Conservation (phyloP, 164 flowering plant species). For the Annona squamosa region DNA sequence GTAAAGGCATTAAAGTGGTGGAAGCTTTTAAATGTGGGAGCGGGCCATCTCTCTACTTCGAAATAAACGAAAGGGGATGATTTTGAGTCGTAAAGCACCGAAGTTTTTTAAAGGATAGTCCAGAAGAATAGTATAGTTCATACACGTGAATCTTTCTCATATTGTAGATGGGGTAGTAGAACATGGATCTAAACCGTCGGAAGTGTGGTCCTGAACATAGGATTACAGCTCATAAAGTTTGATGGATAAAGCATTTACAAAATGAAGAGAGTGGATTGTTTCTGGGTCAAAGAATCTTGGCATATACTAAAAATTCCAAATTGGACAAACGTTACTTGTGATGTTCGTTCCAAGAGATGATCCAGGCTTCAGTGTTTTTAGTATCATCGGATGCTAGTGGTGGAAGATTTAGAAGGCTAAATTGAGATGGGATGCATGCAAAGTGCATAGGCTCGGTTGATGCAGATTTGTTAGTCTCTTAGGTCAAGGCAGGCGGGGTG, state of each 20-base stretch:
- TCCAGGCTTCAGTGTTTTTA: too few relatives aligned
- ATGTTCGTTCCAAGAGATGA: too few relatives aligned
- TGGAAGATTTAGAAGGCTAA: too few relatives aligned
- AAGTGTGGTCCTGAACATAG: neutral
- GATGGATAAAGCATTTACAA: neutral
- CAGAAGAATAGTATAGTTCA: neutral
- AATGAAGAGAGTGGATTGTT: neutral
- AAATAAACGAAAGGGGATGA: slow-evolving; percentile 29
- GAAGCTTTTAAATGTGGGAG: slow-evolving; percentile 38
- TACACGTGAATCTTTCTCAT: neutral
- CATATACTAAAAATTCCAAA: too few relatives aligned
- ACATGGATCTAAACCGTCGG: neutral
- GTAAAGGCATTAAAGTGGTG: slow-evolving; percentile 15
- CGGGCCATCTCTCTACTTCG: slow-evolving; percentile 29
- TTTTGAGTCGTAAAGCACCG: slow-evolving; percentile 11
- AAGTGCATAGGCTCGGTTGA: too few relatives aligned
- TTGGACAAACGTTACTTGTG: neutral
- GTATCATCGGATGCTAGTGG: too few relatives aligned
- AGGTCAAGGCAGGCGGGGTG: too few relatives aligned
- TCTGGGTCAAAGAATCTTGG: too few relatives aligned
- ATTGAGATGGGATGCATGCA: too few relatives aligned
- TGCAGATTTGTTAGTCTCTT: too few relatives aligned
- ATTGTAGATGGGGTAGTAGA: neutral
- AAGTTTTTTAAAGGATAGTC: neutral
- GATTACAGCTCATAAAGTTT: neutral